Percentiles rank a stretch among this genome's conserved stretches.
Evolutionary conservation across 1,284 basidiomycete species (phyloP).

Genomic region (Sanghuangporus sanghuang): DNA sequence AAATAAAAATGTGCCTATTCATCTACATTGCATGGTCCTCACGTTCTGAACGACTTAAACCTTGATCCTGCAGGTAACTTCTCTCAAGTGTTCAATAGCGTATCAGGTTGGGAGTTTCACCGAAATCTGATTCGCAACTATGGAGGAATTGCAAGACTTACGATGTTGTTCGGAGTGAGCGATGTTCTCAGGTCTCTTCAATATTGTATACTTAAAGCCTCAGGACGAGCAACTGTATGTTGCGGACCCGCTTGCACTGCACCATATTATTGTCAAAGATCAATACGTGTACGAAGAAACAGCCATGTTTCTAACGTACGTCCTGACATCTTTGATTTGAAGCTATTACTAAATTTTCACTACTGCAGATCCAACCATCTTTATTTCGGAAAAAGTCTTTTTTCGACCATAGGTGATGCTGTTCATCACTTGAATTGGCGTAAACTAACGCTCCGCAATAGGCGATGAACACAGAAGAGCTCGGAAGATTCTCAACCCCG

Average conservation of each 20-base stretch:
- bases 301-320: slow-evolving; percentile 20
- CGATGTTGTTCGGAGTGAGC: slow-evolving; percentile 19
- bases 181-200: neutral
- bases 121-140: slow-evolving; percentile 16
- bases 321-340: neutral
- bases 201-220: neutral
- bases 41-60: neutral
- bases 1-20: neutral
- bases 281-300: slow-evolving; percentile 27
- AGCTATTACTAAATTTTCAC: neutral
- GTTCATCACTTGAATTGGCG: neutral
- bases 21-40: neutral
- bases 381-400: slow-evolving; percentile 18
- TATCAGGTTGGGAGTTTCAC: slow-evolving; percentile 18
- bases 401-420: slow-evolving; percentile 17
- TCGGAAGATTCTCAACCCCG: slow-evolving; percentile 28
- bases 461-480: slow-evolving; percentile 25
- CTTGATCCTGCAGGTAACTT: slow-evolving; percentile 11
- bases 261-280: slow-evolving; percentile 29
- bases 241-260: slow-evolving; percentile 24
- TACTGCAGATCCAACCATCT: slow-evolving; percentile 6
- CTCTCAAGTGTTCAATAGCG: slow-evolving; percentile 7
- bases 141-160: slow-evolving; percentile 18
- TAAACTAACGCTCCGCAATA: slow-evolving; percentile 4
- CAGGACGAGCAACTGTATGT: slow-evolving; percentile 20